Conservation (phyloP, 2,329 filamentous ascomycete species). For the Podosphaera xanthii region DNA sequence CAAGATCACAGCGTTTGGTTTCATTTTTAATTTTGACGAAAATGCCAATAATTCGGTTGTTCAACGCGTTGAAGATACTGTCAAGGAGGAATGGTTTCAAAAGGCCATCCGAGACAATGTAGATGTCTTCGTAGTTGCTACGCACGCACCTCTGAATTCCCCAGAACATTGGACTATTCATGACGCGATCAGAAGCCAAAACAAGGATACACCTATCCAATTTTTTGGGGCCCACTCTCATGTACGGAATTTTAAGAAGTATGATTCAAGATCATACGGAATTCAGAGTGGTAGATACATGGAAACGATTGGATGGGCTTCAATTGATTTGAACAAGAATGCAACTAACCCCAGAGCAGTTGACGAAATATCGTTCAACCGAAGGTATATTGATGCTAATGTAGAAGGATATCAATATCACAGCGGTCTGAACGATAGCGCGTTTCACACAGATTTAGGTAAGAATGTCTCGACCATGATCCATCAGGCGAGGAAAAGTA, state of each 20-base stretch:
- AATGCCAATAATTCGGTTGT: conserved; percentile 85
- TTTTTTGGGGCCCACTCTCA: conserved; percentile 86
- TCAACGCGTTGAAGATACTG: conserved; percentile 52
- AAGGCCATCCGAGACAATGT: conserved; percentile 63
- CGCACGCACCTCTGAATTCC: conserved; percentile 66
- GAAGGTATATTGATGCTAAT: conserved; percentile 88
- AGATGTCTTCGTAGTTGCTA: conserved; percentile 69
- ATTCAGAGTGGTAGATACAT: conserved; percentile 80
- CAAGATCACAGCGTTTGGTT: conserved; percentile 71
- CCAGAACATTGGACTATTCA: conserved; percentile 58
- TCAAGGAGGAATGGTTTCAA: conserved; percentile 77
- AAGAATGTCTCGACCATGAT: conserved; percentile 50
- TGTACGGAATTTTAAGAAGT: conserved; percentile 62
- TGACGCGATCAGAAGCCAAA: conserved; percentile 50
- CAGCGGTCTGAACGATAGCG: conserved; percentile 43
- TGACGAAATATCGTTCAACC: conserved; percentile 34
- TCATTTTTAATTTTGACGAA: conserved; percentile 78
- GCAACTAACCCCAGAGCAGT: conserved; percentile 2
- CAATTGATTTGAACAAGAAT: conserved; percentile 36
- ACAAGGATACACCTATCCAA: conserved; percentile 66
- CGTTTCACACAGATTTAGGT: conserved; percentile 57
- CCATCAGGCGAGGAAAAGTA: conserved; percentile 38
- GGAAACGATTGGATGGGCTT: conserved; percentile 89
- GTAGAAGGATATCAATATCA: conserved; percentile 67
- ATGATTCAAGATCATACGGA: conserved; percentile 55